phyloP scores from a whole-genome alignment of 2,329 filamentous ascomycete species.

The Trichoderma koningii region DNA sequence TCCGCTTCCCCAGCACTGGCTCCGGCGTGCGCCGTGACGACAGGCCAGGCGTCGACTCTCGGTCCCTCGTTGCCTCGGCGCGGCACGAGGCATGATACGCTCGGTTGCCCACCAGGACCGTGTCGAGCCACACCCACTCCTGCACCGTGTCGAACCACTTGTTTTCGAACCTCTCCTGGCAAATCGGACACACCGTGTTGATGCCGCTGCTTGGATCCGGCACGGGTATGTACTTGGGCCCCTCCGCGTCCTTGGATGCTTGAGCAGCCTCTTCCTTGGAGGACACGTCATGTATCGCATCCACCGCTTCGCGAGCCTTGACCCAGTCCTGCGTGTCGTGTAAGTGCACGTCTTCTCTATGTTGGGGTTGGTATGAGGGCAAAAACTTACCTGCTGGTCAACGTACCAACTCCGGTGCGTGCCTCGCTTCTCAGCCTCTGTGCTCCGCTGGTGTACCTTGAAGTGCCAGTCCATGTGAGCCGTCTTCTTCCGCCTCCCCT shows the following conservation, averaged over 20 bases:
- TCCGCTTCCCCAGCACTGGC: constrained; percentile 70
- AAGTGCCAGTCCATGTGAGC: constrained; percentile 99
- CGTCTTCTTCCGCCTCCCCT: constrained; percentile 82
- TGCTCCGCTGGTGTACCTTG: constrained; percentile 83
- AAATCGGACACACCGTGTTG: constrained; percentile 85
- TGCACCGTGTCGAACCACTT: constrained; percentile 91
- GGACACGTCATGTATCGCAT: constrained; percentile 55
- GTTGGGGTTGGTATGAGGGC: not conserved
- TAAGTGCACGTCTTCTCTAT: constrained; percentile 2
- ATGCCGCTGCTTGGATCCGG: constrained; percentile 75
- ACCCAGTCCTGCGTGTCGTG: constrained; percentile 74
- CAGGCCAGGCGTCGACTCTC: constrained; percentile 48
- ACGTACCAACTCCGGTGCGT: constrained; percentile 95
- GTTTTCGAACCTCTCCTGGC: constrained; percentile 91
- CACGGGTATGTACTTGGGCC: constrained; percentile 74
- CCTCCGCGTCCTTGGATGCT: constrained; percentile 43
- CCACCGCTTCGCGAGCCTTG: constrained; percentile 76
- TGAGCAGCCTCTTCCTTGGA: constrained; percentile 40
- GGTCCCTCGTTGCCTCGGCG: constrained; percentile 73
- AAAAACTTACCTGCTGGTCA: constrained; percentile 70
- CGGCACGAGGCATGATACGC: constrained; percentile 92
- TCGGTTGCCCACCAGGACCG: constrained; percentile 72
- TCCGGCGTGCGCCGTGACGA: constrained; percentile 59
- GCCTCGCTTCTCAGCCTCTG: constrained; percentile 80
- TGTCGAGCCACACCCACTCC: constrained; percentile 97